phyloP scores from a whole-genome alignment of 2,329 filamentous ascomycete genomes.

The Fusarium verticillioides region DNA sequence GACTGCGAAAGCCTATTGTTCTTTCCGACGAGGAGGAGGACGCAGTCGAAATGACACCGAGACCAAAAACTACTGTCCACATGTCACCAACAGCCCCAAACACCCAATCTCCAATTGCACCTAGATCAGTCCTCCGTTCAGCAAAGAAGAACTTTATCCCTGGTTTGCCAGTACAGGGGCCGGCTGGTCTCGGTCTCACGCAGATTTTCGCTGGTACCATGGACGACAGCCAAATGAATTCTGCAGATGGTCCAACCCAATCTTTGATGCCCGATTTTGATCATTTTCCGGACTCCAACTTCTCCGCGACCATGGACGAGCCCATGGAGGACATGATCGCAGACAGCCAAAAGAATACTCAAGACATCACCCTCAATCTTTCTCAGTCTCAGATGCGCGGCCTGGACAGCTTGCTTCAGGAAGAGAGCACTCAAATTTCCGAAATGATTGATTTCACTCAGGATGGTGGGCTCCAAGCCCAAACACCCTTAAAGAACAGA shows the following conservation, averaged over 20 bases:
- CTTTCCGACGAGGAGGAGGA: conserved; percentile 68
- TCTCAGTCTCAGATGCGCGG: conserved; percentile 70
- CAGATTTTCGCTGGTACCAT: conserved; percentile 94
- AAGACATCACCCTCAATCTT: conserved; percentile 65
- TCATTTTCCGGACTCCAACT: conserved; percentile 67
- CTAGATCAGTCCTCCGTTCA: conserved; percentile 74
- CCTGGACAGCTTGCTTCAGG: conserved; percentile 65
- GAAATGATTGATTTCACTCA: conserved; percentile 82
- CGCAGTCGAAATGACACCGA: conserved; percentile 60
- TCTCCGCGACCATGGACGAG: conserved; percentile 69
- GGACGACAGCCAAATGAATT: conserved; percentile 68
- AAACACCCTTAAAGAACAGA: conserved; percentile 75
- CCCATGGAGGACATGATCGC: conserved; percentile 62
- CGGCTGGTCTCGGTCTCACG: conserved; percentile 78
- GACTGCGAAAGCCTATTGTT: conserved; percentile 62
- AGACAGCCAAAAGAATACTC: conserved; percentile 54
- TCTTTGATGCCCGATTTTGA: conserved; percentile 68
- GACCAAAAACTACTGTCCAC: conserved; percentile 54
- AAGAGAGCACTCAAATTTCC: conserved; percentile 70
- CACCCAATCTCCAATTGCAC: conserved; percentile 63
- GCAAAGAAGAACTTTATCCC: conserved; percentile 77
- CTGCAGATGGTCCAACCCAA: conserved; percentile 50
- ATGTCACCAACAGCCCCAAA: conserved; percentile 57
- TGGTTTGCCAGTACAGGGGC: conserved; percentile 69
- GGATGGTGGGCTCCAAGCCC: conserved; percentile 79